Evolutionary conservation across 192 early-diverging fungal species (phyloP).

Genomic region (Phlyctochytrium bullatum): DNA sequence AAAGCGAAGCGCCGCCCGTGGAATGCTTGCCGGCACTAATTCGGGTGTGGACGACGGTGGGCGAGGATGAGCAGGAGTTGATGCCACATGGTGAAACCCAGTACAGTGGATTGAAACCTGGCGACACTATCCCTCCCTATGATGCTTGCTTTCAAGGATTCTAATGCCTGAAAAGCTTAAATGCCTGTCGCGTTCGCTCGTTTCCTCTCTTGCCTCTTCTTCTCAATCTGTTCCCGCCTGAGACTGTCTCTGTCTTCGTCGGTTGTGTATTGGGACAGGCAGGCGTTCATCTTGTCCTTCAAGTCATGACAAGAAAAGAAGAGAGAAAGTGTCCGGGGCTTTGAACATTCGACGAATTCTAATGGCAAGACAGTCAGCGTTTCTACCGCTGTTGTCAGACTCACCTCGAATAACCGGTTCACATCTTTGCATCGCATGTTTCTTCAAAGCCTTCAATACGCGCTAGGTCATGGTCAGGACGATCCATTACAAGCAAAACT

Average conservation of each 20-base stretch:
- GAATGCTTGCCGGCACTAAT: background rate
- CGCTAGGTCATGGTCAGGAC: too few species aligned
- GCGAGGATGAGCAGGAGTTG: background rate
- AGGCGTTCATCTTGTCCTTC: background rate
- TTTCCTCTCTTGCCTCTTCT: background rate
- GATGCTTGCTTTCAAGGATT: slow-evolving; percentile 4
- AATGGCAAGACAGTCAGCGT: background rate
- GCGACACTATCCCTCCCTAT: background rate
- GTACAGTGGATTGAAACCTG: background rate
- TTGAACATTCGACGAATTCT: background rate
- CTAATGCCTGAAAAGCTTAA: background rate
- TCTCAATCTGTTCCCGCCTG: background rate
- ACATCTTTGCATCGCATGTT: background rate
- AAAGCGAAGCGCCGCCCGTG: background rate
- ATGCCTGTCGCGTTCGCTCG: background rate
- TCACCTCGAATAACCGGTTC: background rate
- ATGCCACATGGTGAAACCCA: background rate
- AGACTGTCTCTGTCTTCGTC: background rate
- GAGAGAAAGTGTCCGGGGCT: background rate
- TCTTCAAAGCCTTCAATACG: background rate
- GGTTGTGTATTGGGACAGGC: background rate
- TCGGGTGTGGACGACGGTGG: background rate
- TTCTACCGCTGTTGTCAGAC: background rate
- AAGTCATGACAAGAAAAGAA: background rate
- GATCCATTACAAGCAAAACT: too few species aligned